Conservation (phyloP, 768 basidiomycete species). For the Serendipita vermifera region DNA sequence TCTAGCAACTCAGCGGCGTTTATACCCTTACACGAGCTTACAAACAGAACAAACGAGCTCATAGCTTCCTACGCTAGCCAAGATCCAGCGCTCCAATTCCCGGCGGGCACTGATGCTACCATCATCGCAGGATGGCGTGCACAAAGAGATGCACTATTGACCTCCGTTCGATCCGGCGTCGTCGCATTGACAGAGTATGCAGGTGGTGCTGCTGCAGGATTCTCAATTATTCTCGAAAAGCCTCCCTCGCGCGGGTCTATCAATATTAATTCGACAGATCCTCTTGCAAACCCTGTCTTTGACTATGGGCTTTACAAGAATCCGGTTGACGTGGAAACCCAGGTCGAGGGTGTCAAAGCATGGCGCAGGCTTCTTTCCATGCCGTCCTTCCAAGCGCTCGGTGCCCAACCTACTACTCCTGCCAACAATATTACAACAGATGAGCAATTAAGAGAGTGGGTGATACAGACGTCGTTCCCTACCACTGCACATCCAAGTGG, state of each 20-base stretch:
- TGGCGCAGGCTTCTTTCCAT: neutral
- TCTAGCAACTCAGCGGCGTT: neutral
- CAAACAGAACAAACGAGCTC: neutral
- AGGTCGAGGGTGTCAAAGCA: neutral
- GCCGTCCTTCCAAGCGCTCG: neutral
- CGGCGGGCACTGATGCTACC: neutral
- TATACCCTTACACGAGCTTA: neutral
- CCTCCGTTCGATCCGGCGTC: neutral
- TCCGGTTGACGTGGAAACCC: neutral
- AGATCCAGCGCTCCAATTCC: neutral
- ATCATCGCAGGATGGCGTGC: neutral
- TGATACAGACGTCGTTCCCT: neutral
- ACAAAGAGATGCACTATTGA: neutral
- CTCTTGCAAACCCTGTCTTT: slow-evolving; percentile 20
- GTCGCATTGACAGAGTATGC: neutral
- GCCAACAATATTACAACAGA: neutral
- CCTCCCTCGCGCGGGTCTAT: slow-evolving; percentile 17
- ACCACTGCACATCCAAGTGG: slow-evolving; percentile 18
- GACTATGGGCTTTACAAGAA: slow-evolving; percentile 17
- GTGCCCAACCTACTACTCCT: neutral
- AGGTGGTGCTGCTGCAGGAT: neutral
- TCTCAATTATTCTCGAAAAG: neutral
- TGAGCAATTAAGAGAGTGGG: neutral
- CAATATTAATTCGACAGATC: slow-evolving; percentile 18
- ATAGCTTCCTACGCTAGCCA: neutral